Base-by-base conservation (phyloP, 2,329 filamentous ascomycete species). In the Rhynchosporium graminicola region DNA sequence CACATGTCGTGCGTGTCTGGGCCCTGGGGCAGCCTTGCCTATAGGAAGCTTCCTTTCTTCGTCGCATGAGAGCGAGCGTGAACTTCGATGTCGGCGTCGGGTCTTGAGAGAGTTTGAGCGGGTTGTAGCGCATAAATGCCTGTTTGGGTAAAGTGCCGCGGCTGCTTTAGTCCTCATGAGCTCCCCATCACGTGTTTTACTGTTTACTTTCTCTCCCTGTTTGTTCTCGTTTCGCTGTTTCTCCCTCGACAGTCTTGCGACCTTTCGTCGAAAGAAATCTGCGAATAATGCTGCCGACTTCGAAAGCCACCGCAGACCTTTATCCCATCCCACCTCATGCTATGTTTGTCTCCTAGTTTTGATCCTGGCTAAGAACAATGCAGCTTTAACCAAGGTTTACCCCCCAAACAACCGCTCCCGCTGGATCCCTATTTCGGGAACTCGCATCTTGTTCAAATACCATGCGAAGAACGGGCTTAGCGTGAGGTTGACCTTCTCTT, bases 341-440 rank as follows among this genome's bases (percentile, higher is more conserved):
- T 26, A 31, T 4, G 28, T 45, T 7, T 45, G 8, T 36, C 31
- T 57, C 54, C 29, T 46, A 29, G 29, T 29, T 15, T 31, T 45
- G 15, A 31, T 13, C n/a, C 31, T 4, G 13, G 48, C 31, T 38
- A 31, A 46, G 54, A 26, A 57, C 20, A 20, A 12, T 42, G 31
- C 47, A 52, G 63, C 63, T 56, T 60, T 51, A 59, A 52, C 60
- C 60, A 62, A 64, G 63, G 57, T 55, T 59, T 54, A 29, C 59
- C 52, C 59, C 52, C 46, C 20, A 64, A 64, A 61, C 62, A 48
- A 55, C n/a, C 45, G 3, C 58, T 42, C 31, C 52, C 36, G 31
- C 43, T 38, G 51, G 43, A 43, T n/a, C 61, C 58, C 57, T 54
- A 43, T 43, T 13, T 46, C 20, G 45, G 43, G n/a, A 28, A 61